Conservation (phyloP, 2,329 filamentous ascomycete species). For the Apiospora koreana region DNA sequence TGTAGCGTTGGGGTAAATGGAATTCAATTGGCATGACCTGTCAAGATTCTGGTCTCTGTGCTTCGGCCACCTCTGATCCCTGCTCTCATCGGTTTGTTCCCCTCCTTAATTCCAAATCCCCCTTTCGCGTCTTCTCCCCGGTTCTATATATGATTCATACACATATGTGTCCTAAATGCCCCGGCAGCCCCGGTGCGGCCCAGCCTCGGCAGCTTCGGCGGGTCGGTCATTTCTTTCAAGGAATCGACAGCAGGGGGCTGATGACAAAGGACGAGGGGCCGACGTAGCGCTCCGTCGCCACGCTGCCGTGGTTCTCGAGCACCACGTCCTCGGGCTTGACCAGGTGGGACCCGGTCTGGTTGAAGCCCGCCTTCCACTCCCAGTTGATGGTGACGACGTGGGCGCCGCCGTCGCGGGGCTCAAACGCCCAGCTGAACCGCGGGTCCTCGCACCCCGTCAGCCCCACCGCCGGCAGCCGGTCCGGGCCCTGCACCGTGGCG, state of each 20-base stretch:
- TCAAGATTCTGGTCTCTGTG: neutral
- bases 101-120: neutral
- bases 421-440: slow-evolving; percentile 8
- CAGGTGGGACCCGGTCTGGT: slow-evolving; percentile 10
- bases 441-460: slow-evolving; percentile 6
- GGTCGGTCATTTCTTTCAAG: neutral
- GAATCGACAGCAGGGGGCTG: neutral
- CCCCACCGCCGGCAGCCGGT: neutral
- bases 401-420: slow-evolving; percentile 2
- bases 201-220: neutral
- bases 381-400: slow-evolving; percentile 8
- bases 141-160: too few species aligned
- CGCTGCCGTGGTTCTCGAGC: slow-evolving; percentile 9
- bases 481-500: slow-evolving; percentile 1
- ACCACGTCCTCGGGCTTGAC: slow-evolving; percentile 4
- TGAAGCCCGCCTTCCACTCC: neutral
- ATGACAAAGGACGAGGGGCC: neutral
- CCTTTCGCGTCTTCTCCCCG: neutral
- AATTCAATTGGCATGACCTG: neutral
- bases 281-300: slow-evolving; percentile 7
- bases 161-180: too few species aligned
- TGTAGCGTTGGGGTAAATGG: neutral
- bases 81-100: neutral
- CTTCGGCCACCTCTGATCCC: neutral
- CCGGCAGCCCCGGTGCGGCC: too few species aligned